Evolutionary conservation across 345 rosid genomes (phyloP).

Genomic region (Anacardium occidentale): DNA sequence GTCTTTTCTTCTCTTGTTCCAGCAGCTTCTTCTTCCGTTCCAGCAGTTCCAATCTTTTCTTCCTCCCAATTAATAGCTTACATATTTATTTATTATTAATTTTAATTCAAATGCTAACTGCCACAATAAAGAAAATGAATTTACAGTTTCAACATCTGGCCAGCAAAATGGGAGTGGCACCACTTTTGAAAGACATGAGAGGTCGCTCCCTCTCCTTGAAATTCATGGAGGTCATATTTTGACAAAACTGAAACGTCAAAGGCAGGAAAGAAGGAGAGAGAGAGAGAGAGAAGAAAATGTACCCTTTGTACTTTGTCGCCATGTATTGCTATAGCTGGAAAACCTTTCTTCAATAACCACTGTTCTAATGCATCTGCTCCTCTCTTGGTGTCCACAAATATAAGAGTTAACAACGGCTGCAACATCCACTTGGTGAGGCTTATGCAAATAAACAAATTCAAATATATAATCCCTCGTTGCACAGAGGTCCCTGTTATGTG

Average conservation of each 20-base stretch:
- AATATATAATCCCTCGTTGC: neutral
- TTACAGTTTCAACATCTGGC: too few species aligned
- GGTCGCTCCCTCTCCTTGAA: conserved; percentile 54
- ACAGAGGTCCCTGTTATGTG: too few species aligned
- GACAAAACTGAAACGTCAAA: neutral
- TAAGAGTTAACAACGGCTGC: conserved; percentile 46
- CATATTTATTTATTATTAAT: too few species aligned
- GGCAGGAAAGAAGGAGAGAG: too few species aligned
- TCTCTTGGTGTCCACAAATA: conserved; percentile 57
- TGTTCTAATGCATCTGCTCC: conserved; percentile 54
- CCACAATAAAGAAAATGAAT: too few species aligned
- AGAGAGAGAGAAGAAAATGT: neutral
- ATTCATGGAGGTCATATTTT: neutral
- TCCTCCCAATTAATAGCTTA: too few species aligned
- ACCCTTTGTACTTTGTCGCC: conserved; percentile 59
- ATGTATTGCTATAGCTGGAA: conserved; percentile 48
- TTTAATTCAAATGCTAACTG: too few species aligned
- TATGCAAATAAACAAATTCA: neutral
- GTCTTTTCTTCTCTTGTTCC: too few species aligned
- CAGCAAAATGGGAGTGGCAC: conserved; percentile 48
- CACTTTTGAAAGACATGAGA: conserved; percentile 43
- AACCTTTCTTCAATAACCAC: conserved; percentile 39
- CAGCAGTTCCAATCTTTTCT: too few species aligned
- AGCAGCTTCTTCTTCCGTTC: too few species aligned
- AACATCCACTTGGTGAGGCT: neutral